Conservation (phyloP, 2,329 filamentous ascomycete species). For the Pseudofabraea citricarpa region DNA sequence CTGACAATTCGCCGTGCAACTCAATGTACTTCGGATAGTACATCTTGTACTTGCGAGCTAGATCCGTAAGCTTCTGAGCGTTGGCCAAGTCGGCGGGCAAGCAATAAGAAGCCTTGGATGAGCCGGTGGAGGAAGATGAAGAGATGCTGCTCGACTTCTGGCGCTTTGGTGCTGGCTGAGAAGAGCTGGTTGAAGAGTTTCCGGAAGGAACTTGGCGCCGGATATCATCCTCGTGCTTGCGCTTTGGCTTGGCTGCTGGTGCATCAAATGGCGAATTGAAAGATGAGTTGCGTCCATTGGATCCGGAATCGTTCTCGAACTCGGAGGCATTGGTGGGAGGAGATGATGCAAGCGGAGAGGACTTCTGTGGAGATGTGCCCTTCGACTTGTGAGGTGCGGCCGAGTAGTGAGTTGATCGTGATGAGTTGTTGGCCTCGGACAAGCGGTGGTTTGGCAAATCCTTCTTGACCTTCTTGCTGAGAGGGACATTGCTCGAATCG, state of each 20-base stretch:
- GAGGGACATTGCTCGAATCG: constrained; percentile 21
- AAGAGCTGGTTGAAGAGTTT: neutral
- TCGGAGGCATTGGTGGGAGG: constrained; percentile 63
- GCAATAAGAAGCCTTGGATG: constrained; percentile 2
- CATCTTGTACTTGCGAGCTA: constrained; percentile 50
- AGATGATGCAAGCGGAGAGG: constrained; percentile 60
- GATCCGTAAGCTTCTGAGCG: constrained; percentile 41
- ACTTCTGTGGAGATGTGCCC: constrained; percentile 55
- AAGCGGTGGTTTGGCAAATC: constrained; percentile 32
- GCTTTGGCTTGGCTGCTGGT: constrained; percentile 12
- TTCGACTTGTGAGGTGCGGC: constrained; percentile 32
- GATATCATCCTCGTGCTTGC: constrained; percentile 14
- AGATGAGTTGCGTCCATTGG: constrained; percentile 17
- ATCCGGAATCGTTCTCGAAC: constrained; percentile 38
- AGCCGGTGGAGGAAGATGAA: constrained; percentile 19
- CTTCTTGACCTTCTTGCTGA: constrained; percentile 28
- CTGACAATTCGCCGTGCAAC: constrained; percentile 50
- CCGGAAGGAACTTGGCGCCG: neutral
- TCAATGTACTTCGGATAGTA: constrained; percentile 53
- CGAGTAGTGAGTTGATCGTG: constrained; percentile 35
- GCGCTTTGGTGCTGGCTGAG: constrained; percentile 10
- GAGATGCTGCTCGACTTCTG: constrained; percentile 27
- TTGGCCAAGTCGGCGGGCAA: constrained; percentile 35
- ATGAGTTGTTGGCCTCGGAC: constrained; percentile 44
- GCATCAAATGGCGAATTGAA: constrained; percentile 19